Percentiles rank a stretch among this genome's conserved stretches.
These are phyloP conservation scores for Hypocreales sp. DNA, from an alignment of 2,329 filamentous ascomycete genomes.

Conservation along the genomic window DNA sequence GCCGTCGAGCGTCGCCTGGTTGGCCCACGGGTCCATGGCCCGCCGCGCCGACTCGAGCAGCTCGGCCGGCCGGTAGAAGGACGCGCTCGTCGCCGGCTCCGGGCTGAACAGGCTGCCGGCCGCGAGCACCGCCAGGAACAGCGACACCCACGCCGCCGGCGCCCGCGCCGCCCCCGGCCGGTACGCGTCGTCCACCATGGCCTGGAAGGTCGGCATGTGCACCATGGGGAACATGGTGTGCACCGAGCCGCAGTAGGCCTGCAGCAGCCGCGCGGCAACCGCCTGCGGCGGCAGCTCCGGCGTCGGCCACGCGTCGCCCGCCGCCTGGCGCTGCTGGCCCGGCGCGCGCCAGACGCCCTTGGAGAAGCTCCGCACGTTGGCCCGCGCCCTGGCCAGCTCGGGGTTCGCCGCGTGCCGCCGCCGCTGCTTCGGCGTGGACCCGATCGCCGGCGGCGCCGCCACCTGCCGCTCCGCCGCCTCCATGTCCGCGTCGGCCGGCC, in stretches of 20 bases:
- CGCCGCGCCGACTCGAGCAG: constrained; percentile 58
- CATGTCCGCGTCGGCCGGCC: constrained; percentile 32
- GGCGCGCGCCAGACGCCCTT: constrained; percentile 71
- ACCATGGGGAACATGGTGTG: constrained; percentile 75
- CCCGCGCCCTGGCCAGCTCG: constrained; percentile 56
- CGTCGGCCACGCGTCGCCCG: no score
- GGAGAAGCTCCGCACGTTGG: constrained; percentile 57
- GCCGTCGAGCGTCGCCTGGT: constrained; percentile 62
- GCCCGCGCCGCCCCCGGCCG: constrained; percentile 41
- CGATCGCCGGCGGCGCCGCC: constrained; percentile 47
- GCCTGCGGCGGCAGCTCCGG: no score
- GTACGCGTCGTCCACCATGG: constrained; percentile 65
- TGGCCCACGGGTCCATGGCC: constrained; percentile 67
- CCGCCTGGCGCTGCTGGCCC: constrained; percentile 42
- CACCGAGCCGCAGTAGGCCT: constrained; percentile 59
- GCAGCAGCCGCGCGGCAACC: constrained; percentile 55
- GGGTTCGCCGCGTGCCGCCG: constrained; percentile 45
- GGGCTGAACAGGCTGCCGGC: constrained; percentile 62
- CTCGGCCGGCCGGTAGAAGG: constrained; percentile 37
- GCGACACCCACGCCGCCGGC: constrained; percentile 56
- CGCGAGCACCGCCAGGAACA: constrained; percentile 73
- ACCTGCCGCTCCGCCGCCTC: constrained; percentile 32
- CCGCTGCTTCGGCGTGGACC: constrained; percentile 48
- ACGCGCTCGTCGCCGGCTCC: constrained; percentile 33
- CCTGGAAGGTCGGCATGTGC: constrained; percentile 74